Base-by-base conservation (phyloP, 202 grass and related monocot genomes). In the Zoysia matrella region DNA sequence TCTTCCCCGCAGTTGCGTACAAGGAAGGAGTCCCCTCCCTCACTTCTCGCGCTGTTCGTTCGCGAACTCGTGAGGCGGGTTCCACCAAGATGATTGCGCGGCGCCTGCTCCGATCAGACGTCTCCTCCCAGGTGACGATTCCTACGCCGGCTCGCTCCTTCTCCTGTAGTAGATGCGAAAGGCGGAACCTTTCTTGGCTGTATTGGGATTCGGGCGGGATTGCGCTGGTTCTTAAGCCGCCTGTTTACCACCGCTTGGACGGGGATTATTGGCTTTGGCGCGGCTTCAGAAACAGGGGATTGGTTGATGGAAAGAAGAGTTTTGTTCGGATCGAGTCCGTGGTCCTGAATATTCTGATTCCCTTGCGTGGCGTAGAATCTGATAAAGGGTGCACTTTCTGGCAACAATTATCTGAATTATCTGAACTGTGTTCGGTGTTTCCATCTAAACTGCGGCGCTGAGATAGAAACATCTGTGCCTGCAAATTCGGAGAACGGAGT, bases 71-170 rank as follows among this genome's bases (percentile, higher is more conserved):
- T 53, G 65, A 69, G 74, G 73, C 5, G 22, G 22, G 22, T 30
- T 30, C 22, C 22, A 30, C 22, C 41, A 67, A 47, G 54, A 79
- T 45, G 90, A 89, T 90, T 22, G 83, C 84, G 75, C 83, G 73
- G 13, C 61, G 87, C 84, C 58, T 95, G 60, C 90, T 90, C 57
- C 87, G 90, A 88, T 86, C 90, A 55, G 90, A 88, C 77, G 75
- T 67, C 67, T 84, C 85, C 53, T 52, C 83, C 9, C 75, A 95
- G 92, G 92, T 95, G 44, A 58, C 18, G 13, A 11, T 9, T 66
- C 66, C 22, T 30, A 30, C 22, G 22, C 22, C 22, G 22, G 22
- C 22, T 30, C 22, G 22, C 22, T 30, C 22, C 22, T 30, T 30
- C 22, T 30, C 22, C 22, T 30, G 18, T 48, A 6, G 22, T 43